A percentile compares a stretch with the other conserved stretches of the same genome.
Evolutionary conservation across 305 asterid genomes (phyloP).

Genomic region (Solanum chacoense): DNA sequence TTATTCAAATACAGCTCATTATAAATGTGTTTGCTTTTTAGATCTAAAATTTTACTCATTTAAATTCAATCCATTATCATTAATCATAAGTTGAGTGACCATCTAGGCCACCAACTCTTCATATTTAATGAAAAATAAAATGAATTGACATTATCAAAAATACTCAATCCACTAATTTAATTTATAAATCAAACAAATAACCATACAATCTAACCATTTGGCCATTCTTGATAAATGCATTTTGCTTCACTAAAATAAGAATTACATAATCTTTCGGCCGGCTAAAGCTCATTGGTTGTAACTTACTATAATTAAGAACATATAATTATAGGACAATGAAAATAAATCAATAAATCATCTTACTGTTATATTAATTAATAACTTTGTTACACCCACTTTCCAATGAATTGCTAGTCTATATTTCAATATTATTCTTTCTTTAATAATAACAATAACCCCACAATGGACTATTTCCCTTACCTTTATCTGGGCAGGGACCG

Average conservation of each 20-base stretch:
- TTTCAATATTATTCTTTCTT: background rate
- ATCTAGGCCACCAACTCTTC: background rate
- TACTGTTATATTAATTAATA: background rate
- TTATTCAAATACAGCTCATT: too few relatives aligned
- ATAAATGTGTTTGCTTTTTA: too few relatives aligned
- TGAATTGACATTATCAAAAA: background rate
- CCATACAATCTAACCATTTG: background rate
- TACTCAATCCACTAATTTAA: background rate
- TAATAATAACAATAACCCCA: background rate
- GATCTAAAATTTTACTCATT: too few relatives aligned
- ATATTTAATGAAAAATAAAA: background rate
- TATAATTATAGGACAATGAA: background rate
- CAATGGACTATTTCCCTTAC: background rate
- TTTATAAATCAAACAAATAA: background rate
- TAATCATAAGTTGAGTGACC: background rate
- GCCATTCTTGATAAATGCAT: background rate
- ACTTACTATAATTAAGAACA: background rate
- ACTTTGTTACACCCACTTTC: background rate
- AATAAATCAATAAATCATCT: background rate
- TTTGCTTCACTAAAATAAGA: background rate
- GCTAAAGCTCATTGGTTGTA: background rate
- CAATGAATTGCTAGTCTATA: background rate
- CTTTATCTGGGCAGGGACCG: background rate
- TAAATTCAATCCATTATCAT: background rate
- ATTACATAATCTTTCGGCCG: background rate